Evolutionary conservation across 2,329 filamentous ascomycete genomes (phyloP), one percentile per base, ranked within the genome.

Genomic region (Ceratocystis destructans): DNA sequence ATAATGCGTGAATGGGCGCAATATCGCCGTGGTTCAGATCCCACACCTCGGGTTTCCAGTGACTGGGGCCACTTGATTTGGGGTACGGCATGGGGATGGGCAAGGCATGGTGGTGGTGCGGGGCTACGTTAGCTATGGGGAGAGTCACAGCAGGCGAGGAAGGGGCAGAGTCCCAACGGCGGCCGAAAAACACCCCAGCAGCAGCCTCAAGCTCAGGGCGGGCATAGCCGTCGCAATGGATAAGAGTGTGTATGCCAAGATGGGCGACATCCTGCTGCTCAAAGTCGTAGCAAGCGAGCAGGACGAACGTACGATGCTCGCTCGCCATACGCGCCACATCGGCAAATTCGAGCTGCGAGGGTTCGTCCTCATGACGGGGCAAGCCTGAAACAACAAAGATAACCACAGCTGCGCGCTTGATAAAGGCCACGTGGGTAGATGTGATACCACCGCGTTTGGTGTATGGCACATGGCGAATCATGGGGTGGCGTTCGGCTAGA

Each of bases 401-500:
- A 45, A 88, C 77, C 1, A 79, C 79, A 61, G 79, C 80, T 3
- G 85, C 84, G 66, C 82, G 77, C 66, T 79, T 80, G 64, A 89
- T 80, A 70, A 88, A 87, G 64, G 79, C 80, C 62, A 80, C 75
- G 73, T 91, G 85, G 57, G 82, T 80, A 25, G 79, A 78, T 2
- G 84, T 87, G 72, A 89, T 83, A 53, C 87, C 86, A 67, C 79
- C 75, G 64, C 79, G 79, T 61, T 83, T 81, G 4, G 84, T 83
- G 71, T 89, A 92, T 5, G 88, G 87, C 55, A 90, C 83, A 72
- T 91, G 88, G 22, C 86, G 83, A 68, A 91, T 79, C 73, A 79
- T 79, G 2, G 79, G 76, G 71, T 88, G 85, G 70, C 81, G 78
- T 62, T 75, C 77, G 62, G 83, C 82, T 62, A 92, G 74, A 57